Conservation (phyloP, 305 asterid species). For the Fraxinus ornus region DNA sequence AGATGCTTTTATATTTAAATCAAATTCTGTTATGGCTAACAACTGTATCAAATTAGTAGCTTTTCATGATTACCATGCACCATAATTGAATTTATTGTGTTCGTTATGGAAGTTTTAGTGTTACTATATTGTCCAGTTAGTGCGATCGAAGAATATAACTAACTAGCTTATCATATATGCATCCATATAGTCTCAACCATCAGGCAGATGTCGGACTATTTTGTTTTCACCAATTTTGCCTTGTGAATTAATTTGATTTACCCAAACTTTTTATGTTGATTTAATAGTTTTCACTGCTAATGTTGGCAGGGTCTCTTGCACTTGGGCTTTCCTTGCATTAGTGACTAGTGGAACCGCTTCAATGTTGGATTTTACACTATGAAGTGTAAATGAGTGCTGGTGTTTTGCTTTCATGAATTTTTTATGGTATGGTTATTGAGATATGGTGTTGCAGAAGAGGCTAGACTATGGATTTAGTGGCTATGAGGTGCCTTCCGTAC, state of each 20-base stretch:
- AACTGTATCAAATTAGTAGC: not conserved
- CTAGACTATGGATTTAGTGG: constrained; percentile 76
- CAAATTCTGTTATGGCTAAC: not conserved
- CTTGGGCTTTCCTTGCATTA: constrained; percentile 12
- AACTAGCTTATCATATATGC: not conserved
- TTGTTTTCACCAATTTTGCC: not conserved
- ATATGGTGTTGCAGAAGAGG: constrained; percentile 73
- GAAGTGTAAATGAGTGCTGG: constrained; percentile 22
- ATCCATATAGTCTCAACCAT: not conserved
- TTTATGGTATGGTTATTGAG: constrained; percentile 57
- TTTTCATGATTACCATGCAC: not conserved
- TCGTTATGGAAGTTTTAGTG: not conserved
- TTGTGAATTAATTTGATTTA: not conserved
- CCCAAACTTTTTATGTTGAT: not conserved
- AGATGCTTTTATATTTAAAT: not conserved
- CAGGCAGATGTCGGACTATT: not conserved
- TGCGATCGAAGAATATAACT: not conserved
- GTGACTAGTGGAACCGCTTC: not conserved
- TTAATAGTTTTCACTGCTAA: not conserved
- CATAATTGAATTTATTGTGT: constrained; percentile 4
- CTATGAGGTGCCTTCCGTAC: constrained; percentile 76
- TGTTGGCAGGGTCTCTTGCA: constrained; percentile 22
- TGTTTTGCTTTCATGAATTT: constrained; percentile 31
- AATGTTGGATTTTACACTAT: constrained; percentile 24
- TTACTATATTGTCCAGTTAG: not conserved